Evolutionary conservation across 2,329 filamentous ascomycete genomes (phyloP).

Genomic region (Blumeria hordei): DNA sequence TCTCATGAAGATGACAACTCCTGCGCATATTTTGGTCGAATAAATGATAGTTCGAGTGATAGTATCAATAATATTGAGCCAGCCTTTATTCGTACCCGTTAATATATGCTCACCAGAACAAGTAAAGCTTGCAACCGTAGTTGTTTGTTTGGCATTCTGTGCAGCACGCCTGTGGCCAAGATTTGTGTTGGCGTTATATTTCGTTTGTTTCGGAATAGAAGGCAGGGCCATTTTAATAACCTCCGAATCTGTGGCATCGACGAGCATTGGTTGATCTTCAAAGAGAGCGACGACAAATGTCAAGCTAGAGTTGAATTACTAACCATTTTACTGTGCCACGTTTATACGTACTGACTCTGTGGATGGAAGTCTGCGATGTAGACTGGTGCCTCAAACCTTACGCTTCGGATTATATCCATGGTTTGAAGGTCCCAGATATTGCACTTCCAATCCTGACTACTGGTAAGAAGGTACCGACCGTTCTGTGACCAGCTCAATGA

Average conservation of each 20-base stretch:
- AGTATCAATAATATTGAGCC: conserved; percentile 83
- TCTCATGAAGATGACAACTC: conserved; percentile 69
- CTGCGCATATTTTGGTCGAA: conserved; percentile 68
- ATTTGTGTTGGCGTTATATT: conserved; percentile 43
- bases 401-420: conserved; percentile 49
- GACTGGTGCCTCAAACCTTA: conserved; percentile 77
- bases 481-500: conserved; percentile 87
- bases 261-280: conserved; percentile 74
- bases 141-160: conserved; percentile 84
- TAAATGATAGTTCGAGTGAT: conserved; percentile 62
- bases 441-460: conserved; percentile 89
- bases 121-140: conserved; percentile 78
- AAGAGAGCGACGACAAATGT: conserved; percentile 80
- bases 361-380: conserved; percentile 94
- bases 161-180: conserved; percentile 64
- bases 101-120: conserved; percentile 69
- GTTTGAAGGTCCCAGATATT: conserved; percentile 77
- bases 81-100: conserved; percentile 82
- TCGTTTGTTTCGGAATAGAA: conserved; percentile 54
- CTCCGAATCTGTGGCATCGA: conserved; percentile 48
- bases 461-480: conserved; percentile 74
- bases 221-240: conserved; percentile 57
- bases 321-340: not conserved
- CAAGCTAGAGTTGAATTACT: conserved; percentile 25
- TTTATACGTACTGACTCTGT: conserved; percentile 47